A percentile compares a stretch with the other conserved stretches of the same genome.
These are phyloP conservation scores for Senecio squalidus DNA, from an alignment of 140 eudicot genomes.

Conservation along the genomic window DNA sequence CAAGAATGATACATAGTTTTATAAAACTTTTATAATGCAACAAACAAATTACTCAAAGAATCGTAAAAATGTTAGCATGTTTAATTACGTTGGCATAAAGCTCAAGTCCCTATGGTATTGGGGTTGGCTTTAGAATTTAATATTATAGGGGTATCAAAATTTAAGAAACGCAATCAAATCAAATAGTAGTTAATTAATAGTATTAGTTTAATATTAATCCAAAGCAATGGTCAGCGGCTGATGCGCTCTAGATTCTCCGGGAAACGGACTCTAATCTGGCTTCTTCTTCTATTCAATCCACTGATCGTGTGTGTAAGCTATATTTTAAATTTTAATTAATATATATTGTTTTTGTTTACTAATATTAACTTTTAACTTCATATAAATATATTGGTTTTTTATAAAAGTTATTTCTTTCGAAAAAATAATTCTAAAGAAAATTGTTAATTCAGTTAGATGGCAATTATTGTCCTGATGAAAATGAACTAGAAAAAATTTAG, in stretches of 20 bases:
- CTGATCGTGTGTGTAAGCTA: slow-evolving; percentile 21
- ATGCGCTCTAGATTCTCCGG: slow-evolving; percentile 98
- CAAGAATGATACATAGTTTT: too few relatives aligned
- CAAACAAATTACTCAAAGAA: slow-evolving; percentile 7
- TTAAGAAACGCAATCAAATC: slow-evolving; percentile 18
- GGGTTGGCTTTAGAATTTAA: slow-evolving; percentile 9
- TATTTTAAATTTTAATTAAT: not conserved
- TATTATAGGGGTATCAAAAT: not conserved
- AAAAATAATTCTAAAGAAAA: too few relatives aligned
- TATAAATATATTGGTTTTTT: too few relatives aligned
- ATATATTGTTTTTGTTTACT: not conserved
- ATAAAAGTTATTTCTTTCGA: too few relatives aligned
- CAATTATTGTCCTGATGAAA: too few relatives aligned
- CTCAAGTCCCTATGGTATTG: slow-evolving; percentile 18
- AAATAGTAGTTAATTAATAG: slow-evolving; percentile 1
- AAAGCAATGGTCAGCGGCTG: slow-evolving; percentile 89
- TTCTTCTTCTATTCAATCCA: slow-evolving; percentile 33
- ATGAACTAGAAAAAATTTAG: too few relatives aligned
- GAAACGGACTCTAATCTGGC: slow-evolving; percentile 45
- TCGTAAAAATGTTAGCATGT: not conserved
- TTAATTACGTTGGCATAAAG: slow-evolving; percentile 15
- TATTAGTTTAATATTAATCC: slow-evolving; percentile 20
- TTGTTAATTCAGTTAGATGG: too few relatives aligned
- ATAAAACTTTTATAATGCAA: not conserved
- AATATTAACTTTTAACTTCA: not conserved